These are phyloP conservation scores for Bombardia bombarda DNA, from an alignment of 495 filamentous ascomycete species.

Conservation along the genomic window DNA sequence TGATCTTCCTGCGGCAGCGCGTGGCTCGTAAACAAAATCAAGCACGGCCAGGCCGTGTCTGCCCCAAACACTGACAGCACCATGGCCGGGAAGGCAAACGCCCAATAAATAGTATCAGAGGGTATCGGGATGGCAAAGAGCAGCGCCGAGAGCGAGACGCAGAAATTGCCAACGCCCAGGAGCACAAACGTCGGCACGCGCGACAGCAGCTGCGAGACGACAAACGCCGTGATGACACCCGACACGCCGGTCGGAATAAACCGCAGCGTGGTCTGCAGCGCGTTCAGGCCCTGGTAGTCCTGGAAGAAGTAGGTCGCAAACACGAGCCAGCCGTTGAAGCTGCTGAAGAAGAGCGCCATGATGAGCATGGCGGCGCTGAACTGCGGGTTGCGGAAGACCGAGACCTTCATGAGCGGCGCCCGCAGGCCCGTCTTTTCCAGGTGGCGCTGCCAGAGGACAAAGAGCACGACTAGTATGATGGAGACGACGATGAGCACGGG, in stretches of 20 bases:
- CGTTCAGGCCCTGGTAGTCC: constrained; percentile 44
- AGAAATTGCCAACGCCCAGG: constrained; percentile 43
- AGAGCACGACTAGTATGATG: constrained; percentile 47
- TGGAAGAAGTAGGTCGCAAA: constrained; percentile 59
- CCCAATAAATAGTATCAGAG: constrained; percentile 47
- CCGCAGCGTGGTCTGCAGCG: constrained; percentile 51
- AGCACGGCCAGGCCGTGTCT: constrained; percentile 49
- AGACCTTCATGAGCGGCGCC: constrained; percentile 52
- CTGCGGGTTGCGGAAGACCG: constrained; percentile 40
- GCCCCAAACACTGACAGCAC: constrained; percentile 49
- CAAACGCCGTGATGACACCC: constrained; percentile 39
- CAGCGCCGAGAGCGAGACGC: constrained; percentile 39
- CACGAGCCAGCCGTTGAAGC: constrained; percentile 52
- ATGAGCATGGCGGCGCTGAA: constrained; percentile 54
- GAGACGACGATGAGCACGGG: constrained; percentile 56
- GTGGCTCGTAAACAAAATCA: constrained; percentile 53
- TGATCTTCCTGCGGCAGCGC: constrained; percentile 52
- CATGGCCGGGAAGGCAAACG: constrained; percentile 52
- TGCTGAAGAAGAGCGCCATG: constrained; percentile 51
- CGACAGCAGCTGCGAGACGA: constrained; percentile 47
- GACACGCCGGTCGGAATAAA: constrained; percentile 53
- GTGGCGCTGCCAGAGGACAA: constrained; percentile 57
- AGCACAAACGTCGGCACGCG: constrained; percentile 45
- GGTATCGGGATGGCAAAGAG: constrained; percentile 52
- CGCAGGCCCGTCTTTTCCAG: constrained; percentile 35